Conservation (phyloP, 106 monocot species). For the Dendrobium huoshanense region DNA sequence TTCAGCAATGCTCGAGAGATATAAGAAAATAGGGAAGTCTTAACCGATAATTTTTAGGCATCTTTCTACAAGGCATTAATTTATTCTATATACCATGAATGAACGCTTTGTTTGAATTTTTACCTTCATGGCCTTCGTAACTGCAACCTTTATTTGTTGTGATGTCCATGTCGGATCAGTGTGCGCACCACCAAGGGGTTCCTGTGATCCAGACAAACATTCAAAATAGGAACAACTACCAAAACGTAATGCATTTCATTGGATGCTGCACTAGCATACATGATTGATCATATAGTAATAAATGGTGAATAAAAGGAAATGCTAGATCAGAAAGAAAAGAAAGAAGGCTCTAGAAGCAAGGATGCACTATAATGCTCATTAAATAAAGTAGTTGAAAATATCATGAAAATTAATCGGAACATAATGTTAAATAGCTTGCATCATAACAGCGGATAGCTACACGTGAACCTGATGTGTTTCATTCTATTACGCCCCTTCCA, state of each 20-base stretch:
- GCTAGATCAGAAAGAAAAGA: constrained; percentile 1
- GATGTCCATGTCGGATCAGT: constrained; percentile 79
- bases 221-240: not conserved
- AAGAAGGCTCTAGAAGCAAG: not conserved
- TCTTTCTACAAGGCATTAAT: not conserved
- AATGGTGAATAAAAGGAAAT: not conserved
- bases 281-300: not conserved
- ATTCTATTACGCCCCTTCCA: not conserved
- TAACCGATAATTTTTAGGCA: not conserved
- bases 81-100: not conserved
- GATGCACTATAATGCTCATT: not conserved
- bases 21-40: not conserved
- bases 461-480: not conserved
- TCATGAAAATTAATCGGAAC: not conserved
- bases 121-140: constrained; percentile 62
- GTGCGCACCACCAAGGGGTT: constrained; percentile 91
- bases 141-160: constrained; percentile 66
- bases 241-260: not conserved
- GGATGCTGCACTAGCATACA: not conserved
- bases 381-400: too few relatives aligned
- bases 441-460: not conserved
- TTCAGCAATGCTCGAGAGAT: not conserved
- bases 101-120: not conserved
- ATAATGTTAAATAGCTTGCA: not conserved
- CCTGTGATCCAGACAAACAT: constrained; percentile 31